phyloP scores from a whole-genome alignment of 176 grass and related monocot species.

The Paspalum notatum region DNA sequence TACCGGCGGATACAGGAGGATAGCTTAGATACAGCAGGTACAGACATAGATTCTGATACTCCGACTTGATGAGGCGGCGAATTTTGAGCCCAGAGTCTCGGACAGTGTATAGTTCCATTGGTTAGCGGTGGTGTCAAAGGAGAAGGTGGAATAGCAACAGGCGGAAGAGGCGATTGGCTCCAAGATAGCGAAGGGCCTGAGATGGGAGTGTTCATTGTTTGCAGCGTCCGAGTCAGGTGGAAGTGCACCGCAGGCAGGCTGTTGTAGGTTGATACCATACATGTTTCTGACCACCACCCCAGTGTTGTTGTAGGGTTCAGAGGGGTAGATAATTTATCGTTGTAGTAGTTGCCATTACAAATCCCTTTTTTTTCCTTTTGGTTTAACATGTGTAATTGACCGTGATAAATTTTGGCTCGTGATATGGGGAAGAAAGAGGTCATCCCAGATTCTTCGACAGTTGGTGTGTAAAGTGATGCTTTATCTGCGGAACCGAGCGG shows the following conservation, averaged over 20 bases:
- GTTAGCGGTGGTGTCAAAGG: conserved; percentile 9
- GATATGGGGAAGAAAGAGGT: neutral
- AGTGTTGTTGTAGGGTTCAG: conserved; percentile 20
- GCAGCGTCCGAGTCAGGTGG: conserved; percentile 17
- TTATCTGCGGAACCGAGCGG: neutral
- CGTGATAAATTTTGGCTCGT: conserved; percentile 17
- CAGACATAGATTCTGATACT: conserved; percentile 45
- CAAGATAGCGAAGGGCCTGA: neutral
- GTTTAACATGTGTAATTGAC: conserved; percentile 14
- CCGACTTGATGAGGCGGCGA: conserved; percentile 23
- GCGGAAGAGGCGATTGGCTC: conserved; percentile 19
- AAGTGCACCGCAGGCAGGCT: neutral
- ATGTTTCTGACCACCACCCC: conserved; percentile 8
- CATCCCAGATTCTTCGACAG: neutral
- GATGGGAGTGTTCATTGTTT: neutral
- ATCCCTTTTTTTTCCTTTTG: neutral
- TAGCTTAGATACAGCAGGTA: conserved; percentile 58
- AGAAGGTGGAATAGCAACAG: neutral
- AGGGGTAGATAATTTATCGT: neutral
- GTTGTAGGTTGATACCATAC: conserved; percentile 39
- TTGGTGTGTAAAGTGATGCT: neutral
- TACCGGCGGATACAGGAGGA: conserved; percentile 63
- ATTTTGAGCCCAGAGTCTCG: conserved; percentile 16
- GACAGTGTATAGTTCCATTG: conserved; percentile 53
- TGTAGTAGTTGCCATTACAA: neutral